Base-by-base conservation (phyloP, 306 rosid genomes). In the Rosa lucieae region DNA sequence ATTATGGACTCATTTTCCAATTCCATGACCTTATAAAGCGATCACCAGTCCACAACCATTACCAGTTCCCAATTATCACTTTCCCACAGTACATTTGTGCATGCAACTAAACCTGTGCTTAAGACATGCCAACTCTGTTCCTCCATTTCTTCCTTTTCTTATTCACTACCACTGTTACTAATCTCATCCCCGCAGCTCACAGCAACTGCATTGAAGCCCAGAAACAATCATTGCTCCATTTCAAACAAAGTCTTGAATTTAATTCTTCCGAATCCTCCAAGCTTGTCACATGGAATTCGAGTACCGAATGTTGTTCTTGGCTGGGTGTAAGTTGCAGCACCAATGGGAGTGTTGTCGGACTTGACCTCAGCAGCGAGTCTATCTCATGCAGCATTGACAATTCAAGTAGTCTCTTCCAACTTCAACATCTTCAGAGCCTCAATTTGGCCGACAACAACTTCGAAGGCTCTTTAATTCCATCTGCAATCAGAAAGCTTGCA, bases 391-490 rank as follows among this genome's bases (percentile, higher is more conserved):
- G 6, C 39, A 61, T 61, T 61, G 39, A 23, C 67, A 26, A 4
- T 61, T 26, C 67, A 0, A 23, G 67, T 18, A 26, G 67, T 61
- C 39, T 61, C 8, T 61, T 61, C 37, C 37, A 61, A 61, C 29
- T 29, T 0, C 29, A 29, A 29, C 29, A 29, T 0, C 29, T 29
- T 29, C 29, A 29, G 29, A 29, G 67, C 39, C 67, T 61, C 35
- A 61, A 26, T 26, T 26, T 61, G 8, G 67, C 39, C 7, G 0
- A 26, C 0, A 23, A 61, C 67, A 0, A 5, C 39, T 61, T 61
- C 67, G 10, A 74, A 21, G 20, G 11, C 77, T 10, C 68, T 17
- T 3, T 1, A 5, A 81, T 87, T 15, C 86, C 89, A 8, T 4
- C 86, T 0, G 40, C 75, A 14, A 43, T 87, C 18, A 73, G 58